Evolutionary conservation across 805 yeast species (phyloP).

Genomic region (Suhomyces pyralidae): DNA sequence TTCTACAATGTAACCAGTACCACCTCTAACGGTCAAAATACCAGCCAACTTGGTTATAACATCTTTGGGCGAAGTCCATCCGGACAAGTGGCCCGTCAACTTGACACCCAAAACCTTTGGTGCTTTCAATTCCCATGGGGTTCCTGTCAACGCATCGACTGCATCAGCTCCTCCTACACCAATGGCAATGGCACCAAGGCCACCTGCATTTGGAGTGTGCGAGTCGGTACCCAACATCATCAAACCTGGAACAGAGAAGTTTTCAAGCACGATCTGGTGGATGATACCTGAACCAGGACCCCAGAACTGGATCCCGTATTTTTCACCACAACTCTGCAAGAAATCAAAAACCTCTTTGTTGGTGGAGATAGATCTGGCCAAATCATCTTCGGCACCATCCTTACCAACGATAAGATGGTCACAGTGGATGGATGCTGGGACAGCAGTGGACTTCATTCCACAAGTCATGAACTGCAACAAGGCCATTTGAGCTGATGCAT

Average conservation of each 20-base stretch:
- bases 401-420: slow-evolving; percentile 98
- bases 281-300: slow-evolving; percentile 99
- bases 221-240: slow-evolving; percentile 98
- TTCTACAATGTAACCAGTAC: slow-evolving; percentile 95
- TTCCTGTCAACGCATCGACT: slow-evolving; percentile 90
- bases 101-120: slow-evolving; percentile 95
- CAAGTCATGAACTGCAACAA: slow-evolving; percentile 97
- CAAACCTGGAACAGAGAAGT: slow-evolving; percentile 94
- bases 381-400: slow-evolving; percentile 84
- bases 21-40: slow-evolving; percentile 93
- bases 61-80: slow-evolving; percentile 98
- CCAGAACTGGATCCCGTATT: slow-evolving; percentile 98
- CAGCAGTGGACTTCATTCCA: slow-evolving; percentile 80
- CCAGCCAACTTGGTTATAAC: slow-evolving; percentile 92
- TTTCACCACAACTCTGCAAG: slow-evolving; percentile 86
- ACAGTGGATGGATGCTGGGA: slow-evolving; percentile 96
- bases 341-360: slow-evolving; percentile 96
- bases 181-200: slow-evolving; percentile 95
- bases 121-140: slow-evolving; percentile 97
- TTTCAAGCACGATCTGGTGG: slow-evolving; percentile 95
- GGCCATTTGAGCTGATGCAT: slow-evolving; percentile 99
- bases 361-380: slow-evolving; percentile 73
- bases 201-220: slow-evolving; percentile 99
- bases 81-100: slow-evolving; percentile 85
- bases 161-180: slow-evolving; percentile 99